phyloP scores from a whole-genome alignment of 257 asterid genomes.

The Verbena officinalis region DNA sequence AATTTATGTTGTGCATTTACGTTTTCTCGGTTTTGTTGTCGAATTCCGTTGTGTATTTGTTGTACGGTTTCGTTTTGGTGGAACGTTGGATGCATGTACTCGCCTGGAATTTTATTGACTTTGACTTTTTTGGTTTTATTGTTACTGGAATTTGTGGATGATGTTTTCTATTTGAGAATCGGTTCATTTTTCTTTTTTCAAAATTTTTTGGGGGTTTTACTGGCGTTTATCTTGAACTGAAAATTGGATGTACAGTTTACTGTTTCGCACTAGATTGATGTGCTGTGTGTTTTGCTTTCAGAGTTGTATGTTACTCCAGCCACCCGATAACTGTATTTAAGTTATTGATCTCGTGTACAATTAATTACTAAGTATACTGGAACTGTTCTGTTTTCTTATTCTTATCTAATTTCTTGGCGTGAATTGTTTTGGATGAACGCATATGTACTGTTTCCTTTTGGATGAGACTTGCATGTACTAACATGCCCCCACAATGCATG shows the following conservation, averaged over 20 bases:
- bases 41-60: conserved; percentile 17
- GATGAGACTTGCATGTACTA: conserved; percentile 18
- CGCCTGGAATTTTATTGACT: conserved; percentile 31
- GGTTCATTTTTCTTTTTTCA: neutral
- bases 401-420: neutral
- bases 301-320: conserved; percentile 20
- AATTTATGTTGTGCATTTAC: conserved; percentile 24
- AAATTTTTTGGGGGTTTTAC: neutral
- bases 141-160: conserved; percentile 22
- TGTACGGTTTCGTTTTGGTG: conserved; percentile 4
- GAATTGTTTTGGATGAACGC: conserved; percentile 7
- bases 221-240: conserved; percentile 21
- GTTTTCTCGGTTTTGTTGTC: conserved; percentile 17
- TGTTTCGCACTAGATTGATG: conserved; percentile 4
- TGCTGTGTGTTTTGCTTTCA: conserved; percentile 11
- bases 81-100: conserved; percentile 34
- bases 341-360: conserved; percentile 16
- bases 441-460: neutral
- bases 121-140: conserved; percentile 19
- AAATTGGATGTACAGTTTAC: conserved; percentile 7
- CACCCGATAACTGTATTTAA: conserved; percentile 5
- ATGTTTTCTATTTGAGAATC: conserved; percentile 12
- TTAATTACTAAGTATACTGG: neutral
- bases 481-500: neutral
- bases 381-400: neutral